Conservation (phyloP, 1,139 yeast genomes). For the Hansenula sp. region DNA sequence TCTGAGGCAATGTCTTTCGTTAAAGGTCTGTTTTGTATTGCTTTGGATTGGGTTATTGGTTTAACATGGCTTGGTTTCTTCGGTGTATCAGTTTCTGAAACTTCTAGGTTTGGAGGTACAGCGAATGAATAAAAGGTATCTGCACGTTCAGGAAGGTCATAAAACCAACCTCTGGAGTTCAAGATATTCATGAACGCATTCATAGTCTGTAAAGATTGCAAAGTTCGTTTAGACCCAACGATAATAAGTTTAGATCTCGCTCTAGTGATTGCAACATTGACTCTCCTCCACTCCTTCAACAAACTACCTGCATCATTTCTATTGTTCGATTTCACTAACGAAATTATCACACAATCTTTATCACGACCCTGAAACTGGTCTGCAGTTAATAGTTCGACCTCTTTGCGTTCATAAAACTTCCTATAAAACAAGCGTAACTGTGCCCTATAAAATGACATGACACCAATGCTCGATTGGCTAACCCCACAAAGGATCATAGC, state of each 20-base stretch:
- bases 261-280: conserved; percentile 92
- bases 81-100: not conserved
- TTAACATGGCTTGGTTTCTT: not conserved
- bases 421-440: conserved; percentile 61
- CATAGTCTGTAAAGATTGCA: conserved; percentile 52
- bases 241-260: conserved; percentile 81
- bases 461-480: conserved; percentile 59
- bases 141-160: conserved; percentile 46
- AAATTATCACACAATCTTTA: conserved; percentile 83
- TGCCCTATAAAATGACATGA: conserved; percentile 84
- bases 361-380: conserved; percentile 97
- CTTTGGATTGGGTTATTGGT: conserved; percentile 7
- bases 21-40: conserved; percentile 11
- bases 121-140: conserved; percentile 30
- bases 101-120: conserved; percentile 2
- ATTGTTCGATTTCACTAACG: conserved; percentile 78
- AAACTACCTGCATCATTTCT: conserved; percentile 72
- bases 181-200: conserved; percentile 61
- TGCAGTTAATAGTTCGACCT: conserved; percentile 81
- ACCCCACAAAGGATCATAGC: conserved; percentile 62
- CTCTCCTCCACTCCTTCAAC: conserved; percentile 83
- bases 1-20: conserved; percentile 19
- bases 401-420: conserved; percentile 34
- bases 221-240: conserved; percentile 70
- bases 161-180: conserved; percentile 61